phyloP scores from a whole-genome alignment of 1,284 basidiomycete genomes.

The Tilletia indica region DNA sequence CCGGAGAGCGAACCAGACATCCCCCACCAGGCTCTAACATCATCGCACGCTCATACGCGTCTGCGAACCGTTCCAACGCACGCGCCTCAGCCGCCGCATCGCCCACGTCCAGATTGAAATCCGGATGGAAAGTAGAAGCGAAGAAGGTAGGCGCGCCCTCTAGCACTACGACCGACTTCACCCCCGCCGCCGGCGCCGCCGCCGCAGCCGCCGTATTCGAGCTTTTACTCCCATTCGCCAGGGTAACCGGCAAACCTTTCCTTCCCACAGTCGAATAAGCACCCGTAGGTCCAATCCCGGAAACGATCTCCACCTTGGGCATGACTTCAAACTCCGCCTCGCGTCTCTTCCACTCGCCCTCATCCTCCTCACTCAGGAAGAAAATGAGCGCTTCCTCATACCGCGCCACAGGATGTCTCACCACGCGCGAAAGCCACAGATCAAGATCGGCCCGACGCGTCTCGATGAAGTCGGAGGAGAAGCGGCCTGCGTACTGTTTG shows the following conservation, averaged over 20 bases:
- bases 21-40: slow-evolving; percentile 21
- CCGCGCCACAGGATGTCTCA: slow-evolving; percentile 73
- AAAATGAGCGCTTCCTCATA: slow-evolving; percentile 77
- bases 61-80: slow-evolving; percentile 31
- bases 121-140: slow-evolving; percentile 75
- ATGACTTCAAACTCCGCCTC: slow-evolving; percentile 23
- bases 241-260: background rate
- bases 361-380: slow-evolving; percentile 62
- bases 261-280: slow-evolving; percentile 7
- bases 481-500: slow-evolving; percentile 76
- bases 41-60: slow-evolving; percentile 34
- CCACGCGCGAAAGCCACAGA: slow-evolving; percentile 69
- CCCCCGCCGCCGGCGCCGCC: too few relatives aligned
- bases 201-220: background rate
- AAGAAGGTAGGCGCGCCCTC: slow-evolving; percentile 62
- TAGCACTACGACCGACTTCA: background rate
- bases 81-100: slow-evolving; percentile 35
- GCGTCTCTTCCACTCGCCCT: slow-evolving; percentile 28
- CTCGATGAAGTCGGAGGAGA: slow-evolving; percentile 77
- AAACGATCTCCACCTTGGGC: background rate
- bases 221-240: background rate
- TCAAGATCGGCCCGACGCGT: slow-evolving; percentile 75
- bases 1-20: background rate
- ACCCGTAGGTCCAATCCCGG: slow-evolving; percentile 2
- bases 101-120: slow-evolving; percentile 70